These are phyloP conservation scores for Acanthamoeba castellanii DNA, from an alignment of 208 protist species.

Conservation along the genomic window DNA sequence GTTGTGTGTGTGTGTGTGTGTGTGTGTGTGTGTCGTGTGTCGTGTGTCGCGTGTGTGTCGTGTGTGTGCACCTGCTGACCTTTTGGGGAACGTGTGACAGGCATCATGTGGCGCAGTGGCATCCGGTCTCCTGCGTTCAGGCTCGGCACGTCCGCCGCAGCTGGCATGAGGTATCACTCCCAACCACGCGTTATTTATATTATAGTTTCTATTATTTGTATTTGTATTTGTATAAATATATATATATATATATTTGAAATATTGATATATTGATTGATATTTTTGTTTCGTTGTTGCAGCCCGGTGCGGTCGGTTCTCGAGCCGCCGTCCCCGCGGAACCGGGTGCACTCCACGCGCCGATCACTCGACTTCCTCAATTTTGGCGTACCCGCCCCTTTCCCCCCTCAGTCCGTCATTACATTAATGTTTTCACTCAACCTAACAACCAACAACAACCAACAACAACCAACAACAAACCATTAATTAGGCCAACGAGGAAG, in stretches of 20 bases:
- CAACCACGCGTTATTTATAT: no score
- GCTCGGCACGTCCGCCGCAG: neutral
- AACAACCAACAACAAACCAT: neutral
- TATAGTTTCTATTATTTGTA: neutral
- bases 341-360: neutral
- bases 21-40: no score
- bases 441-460: no score
- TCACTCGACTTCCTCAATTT: slow-evolving; percentile 47
- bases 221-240: neutral
- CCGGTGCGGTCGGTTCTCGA: slow-evolving; percentile 10
- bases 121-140: neutral
- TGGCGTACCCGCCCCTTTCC: neutral
- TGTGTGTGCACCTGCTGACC: neutral
- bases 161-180: neutral
- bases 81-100: neutral
- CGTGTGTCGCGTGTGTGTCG: neutral
- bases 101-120: slow-evolving; percentile 46
- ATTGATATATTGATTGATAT: neutral
- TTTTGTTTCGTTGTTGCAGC: neutral
- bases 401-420: neutral
- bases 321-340: neutral
- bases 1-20: no score
- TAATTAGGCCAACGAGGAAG: neutral
- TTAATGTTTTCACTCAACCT: neutral
- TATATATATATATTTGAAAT: neutral